Percentiles rank a stretch among this genome's conserved stretches.
These are phyloP conservation scores for Marasmius fiardii DNA, from an alignment of 1,284 basidiomycete species.

Conservation along the genomic window DNA sequence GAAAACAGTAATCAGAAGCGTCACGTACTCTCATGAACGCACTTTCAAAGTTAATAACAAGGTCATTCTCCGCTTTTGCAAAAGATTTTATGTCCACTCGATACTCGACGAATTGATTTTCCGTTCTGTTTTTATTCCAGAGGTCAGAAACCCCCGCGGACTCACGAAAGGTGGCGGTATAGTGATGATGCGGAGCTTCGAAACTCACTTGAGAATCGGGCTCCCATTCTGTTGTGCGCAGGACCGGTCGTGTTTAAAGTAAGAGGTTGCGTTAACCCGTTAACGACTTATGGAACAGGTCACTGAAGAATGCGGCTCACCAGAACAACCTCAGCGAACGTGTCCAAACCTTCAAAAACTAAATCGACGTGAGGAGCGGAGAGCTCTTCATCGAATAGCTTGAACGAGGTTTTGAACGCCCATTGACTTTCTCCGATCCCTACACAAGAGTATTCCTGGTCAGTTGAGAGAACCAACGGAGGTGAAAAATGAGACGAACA, in stretches of 20 bases:
- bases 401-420: conserved; percentile 75
- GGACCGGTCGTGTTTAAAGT: no score
- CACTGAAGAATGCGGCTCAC: no score
- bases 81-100: conserved; percentile 54
- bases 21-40: conserved; percentile 64
- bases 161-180: no score
- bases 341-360: conserved; percentile 87
- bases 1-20: background rate
- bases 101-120: conserved; percentile 79
- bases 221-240: conserved; percentile 79
- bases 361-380: conserved; percentile 57
- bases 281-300: conserved; percentile 13
- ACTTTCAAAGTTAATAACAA: conserved; percentile 71
- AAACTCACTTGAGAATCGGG: conserved; percentile 55
- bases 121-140: conserved; percentile 36
- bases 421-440: conserved; percentile 87
- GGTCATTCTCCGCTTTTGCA: conserved; percentile 56
- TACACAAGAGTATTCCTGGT: conserved; percentile 25
- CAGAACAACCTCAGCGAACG: conserved; percentile 68
- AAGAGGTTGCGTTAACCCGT: background rate
- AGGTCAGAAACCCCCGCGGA: background rate
- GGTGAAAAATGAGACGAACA: conserved; percentile 36
- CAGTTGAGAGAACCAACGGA: background rate
- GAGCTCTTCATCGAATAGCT: conserved; percentile 46
- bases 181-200: no score